These are phyloP conservation scores for Trypanosomatidae sp. DNA, from an alignment of 208 protist species.

Conservation along the genomic window DNA sequence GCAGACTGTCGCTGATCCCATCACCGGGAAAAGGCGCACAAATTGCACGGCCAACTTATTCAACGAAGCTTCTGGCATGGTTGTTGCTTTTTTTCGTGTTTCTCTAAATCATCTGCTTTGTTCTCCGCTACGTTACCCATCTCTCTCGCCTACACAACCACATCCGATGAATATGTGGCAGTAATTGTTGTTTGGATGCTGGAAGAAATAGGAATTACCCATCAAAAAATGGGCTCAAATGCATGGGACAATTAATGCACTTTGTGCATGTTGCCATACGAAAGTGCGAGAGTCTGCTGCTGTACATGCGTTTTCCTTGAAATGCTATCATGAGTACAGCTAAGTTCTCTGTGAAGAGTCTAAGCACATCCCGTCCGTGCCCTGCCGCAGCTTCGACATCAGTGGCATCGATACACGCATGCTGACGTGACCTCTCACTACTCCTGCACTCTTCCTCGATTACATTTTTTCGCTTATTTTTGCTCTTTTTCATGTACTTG, in stretches of 20 bases:
- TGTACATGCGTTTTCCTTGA: background rate
- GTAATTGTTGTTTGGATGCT: background rate
- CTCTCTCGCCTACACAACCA: too few relatives aligned
- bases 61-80: background rate
- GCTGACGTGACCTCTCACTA: background rate
- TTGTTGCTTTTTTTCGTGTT: slow-evolving; percentile 5
- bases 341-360: background rate
- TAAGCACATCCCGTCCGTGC: background rate
- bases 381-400: background rate
- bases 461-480: background rate
- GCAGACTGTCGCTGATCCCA: background rate
- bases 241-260: background rate
- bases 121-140: background rate
- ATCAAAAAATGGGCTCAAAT: background rate
- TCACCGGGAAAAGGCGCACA: background rate
- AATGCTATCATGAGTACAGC: too few relatives aligned
- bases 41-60: background rate
- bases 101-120: slow-evolving; percentile 13
- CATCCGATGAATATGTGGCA: background rate
- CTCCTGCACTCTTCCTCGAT: background rate
- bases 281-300: background rate
- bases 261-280: background rate
- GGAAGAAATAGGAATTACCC: background rate
- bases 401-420: background rate
- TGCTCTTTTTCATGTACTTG: background rate